Base-by-base conservation (phyloP, 192 early-diverging fungal species). In the Backusella westeae region DNA sequence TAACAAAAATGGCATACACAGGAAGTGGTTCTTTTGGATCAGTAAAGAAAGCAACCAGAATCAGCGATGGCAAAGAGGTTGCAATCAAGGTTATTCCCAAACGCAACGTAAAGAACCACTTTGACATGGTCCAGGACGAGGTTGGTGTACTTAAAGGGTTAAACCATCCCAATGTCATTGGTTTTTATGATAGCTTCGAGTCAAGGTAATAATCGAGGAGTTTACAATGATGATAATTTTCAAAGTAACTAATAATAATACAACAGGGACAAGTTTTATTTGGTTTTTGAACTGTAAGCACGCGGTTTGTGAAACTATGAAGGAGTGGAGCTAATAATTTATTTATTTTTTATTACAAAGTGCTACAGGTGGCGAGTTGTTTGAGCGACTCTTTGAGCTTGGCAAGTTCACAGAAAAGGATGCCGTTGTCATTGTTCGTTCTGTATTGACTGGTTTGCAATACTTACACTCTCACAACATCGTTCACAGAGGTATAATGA, bases 71-170 rank as follows among this genome's bases (percentile, higher is more conserved):
- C 15, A 89, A 92, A 32, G 86, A 89, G 34, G 95, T 95, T 29
- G 97, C 97, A 0, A 88, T 97, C 77, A 98, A 98, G 82, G 90
- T 98, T 59, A 98, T 98, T 82, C 90, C 90, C 80, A 97, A 98
- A 81, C 88, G 89, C 72, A 88, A 92, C 4, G 91, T 97, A 73
- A 90, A 80, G 36, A 92, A 91, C 49, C 91, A 96, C 73, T 94
- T 93, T 75, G 87, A 91, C 44, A 93, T 98, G 94, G 96, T 98
- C 14, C 77, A 92, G 56, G 93, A 94, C 81, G 97, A 99, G 83
- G 96, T 98, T 81, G 87, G 94, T 41, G 92, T 97, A 34, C 87
- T 98, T 80, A 88, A 91, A 69, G 88, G 86, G 68, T 80, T 98
- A 46, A 87, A 93, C 75, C 96, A 97, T 87, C 92, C 91, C 32